Evolutionary conservation across 2,329 filamentous ascomycete genomes (phyloP), one percentile per base, ranked within the genome.

Genomic region (Bipolaris zeicola): DNA sequence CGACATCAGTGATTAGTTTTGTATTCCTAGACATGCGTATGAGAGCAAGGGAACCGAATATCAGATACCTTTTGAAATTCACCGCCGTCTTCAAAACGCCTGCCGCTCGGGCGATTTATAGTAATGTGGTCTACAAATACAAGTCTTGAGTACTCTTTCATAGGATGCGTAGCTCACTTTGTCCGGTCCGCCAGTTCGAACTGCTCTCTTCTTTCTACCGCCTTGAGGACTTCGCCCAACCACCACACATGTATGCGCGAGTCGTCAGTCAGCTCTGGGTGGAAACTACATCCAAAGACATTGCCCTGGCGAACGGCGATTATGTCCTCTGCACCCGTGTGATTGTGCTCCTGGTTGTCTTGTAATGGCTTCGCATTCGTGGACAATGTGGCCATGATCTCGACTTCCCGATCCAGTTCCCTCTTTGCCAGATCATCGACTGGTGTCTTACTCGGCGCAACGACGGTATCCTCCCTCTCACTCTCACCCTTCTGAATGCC

Each of bases 251-350:
- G 95, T 70, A 98, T 96, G 53, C 95, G 85, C 54, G 87, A 81
- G 78, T 99, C 95, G 6, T 87, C 85, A 0, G 94, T 98, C 75
- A 99, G 76, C 76, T 99, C 95, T 0, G 95, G 95, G 69, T 98
- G 95, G 72, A 98, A 99, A 70, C 93, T 97, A 3, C 90, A 97
- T 3, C 92, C 95, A 67, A 98, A 89, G 0, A 96, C 89, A 76
- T 97, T 97, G 0, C 89, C 91, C 78, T 98, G 93, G 62, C 85
- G 84, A 33, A 98, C 91, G 0, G 94, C 94, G 48, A 98, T 87
- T 49, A 98, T 94, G 64, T 96, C 83, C 41, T 83, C 81, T 16
- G 76, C 77, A 14, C 77, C 74, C 5, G 79, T 74, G 24, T 80
- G 74, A n/a, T 79, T 75, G 8, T 80, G 79, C 41, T 78, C 77